Evolutionary conservation across 139 green algal genomes (phyloP), one percentile per base, ranked within the genome.

Genomic region (Yamagishiella unicocca): DNA sequence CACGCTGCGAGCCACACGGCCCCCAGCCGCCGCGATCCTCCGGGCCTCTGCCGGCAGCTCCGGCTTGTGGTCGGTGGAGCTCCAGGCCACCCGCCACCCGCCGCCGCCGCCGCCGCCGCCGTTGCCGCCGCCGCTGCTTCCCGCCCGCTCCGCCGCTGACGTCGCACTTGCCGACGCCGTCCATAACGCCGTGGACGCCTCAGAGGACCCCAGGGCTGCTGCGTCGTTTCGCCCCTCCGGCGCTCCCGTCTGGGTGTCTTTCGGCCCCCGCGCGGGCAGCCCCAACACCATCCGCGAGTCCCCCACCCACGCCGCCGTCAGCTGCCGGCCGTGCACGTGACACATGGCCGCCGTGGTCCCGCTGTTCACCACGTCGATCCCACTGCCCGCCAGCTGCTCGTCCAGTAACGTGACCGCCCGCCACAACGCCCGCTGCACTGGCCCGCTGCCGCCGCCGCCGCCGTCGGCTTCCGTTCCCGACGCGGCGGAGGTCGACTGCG

Each of bases 281-380:
- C 87, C 91, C 64, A 94, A 38, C 38, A 94, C 31, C 10, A 87
- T 81, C 2, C 91, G 75, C 1, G 87, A 92, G 76, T 94, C 91
- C 0, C 91, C 91, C 33, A 90, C 87, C 91, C 91, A 94, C 2
- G 91, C 91, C 12, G 91, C 92, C 4, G 87, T 92, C 25, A 94
- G 58, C 29, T 9, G 54, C 12, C 50, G 42, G 42, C 58, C 82
- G 42, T 85, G 78, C 70, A 93, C 72, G 64, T 93, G 86, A 25
- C 38, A 83, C 61, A 91, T 50, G 25, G 87, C 70, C 31, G 86
- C 89, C 0, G 88, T 94, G 72, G 76, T 87, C 64, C 84, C 83
- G 50, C 78, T 86, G 84, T 71, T 87, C 76, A 70, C 80, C 2
- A 80, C 88, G 31, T 89, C 83, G 31, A 87, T 78, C 40, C 82